Base-by-base conservation (phyloP, 2,329 filamentous ascomycete species). In the Aspergillus brasiliensis region DNA sequence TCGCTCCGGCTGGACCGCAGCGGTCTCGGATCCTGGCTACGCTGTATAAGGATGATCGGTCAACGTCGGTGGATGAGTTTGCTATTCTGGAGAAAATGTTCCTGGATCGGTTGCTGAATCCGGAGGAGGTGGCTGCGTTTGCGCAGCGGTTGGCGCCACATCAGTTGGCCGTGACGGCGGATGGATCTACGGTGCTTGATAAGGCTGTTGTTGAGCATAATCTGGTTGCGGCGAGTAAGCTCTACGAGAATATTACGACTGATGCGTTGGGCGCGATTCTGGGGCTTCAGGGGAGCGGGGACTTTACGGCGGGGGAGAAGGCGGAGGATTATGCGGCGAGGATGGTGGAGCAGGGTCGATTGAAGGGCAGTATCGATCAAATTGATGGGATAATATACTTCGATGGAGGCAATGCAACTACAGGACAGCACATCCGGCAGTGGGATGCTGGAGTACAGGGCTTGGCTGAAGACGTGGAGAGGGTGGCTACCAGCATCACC, bases 131-230 rank as follows among this genome's bases (percentile, higher is more conserved):
- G 44, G 86, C 88, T 38, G 88, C 91, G 57, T 99, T 99, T 72
- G 90, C 93, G 0, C 82, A 90, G 67, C 88, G 88, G 54, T 82
- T 99, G 51, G 84, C 87, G 58, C 89, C 91, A 21, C 95, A 99
- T 77, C 95, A 99, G 78, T 86, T 97, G 2, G 95, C 95, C 23
- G 88, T 86, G 63, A 97, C 92, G 0, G 85, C 91, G 0, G 95
- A 99, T 75, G 95, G 95, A 1, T 91, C 90, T 17, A 99, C 95
- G 0, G 95, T 98, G 4, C 84, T 99, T 37, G 91, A 91, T 69
- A 94, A 92, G 75, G 95, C 95, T 6, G 91, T 99, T 8, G 88
- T 97, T 17, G 95, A 99, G 79, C 95, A 99, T 80, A 99, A 99
- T 74, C 82, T 99, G 15, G 86, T 97, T 21, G 92, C 89, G 19